A percentile compares a stretch with the other conserved stretches of the same genome.
Evolutionary conservation across 1,284 basidiomycete species (phyloP).

Genomic region (Takashimella koratensis): DNA sequence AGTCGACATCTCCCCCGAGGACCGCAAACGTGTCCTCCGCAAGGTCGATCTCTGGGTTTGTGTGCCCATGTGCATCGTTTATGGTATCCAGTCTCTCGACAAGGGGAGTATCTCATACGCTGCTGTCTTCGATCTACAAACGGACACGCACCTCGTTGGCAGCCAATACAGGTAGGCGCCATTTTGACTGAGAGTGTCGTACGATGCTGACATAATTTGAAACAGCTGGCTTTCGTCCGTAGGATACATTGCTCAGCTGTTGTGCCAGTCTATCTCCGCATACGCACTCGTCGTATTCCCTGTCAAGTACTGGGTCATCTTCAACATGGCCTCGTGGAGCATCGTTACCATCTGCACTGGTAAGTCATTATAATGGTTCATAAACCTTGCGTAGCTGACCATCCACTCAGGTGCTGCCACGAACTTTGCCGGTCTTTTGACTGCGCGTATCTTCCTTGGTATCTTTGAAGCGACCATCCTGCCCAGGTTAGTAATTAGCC

Average conservation of each 20-base stretch:
- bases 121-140: conserved; percentile 32
- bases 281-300: conserved; percentile 26
- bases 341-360: conserved; percentile 21
- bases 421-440: conserved; percentile 18
- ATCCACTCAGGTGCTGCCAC: conserved; percentile 13
- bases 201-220: too few species aligned
- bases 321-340: conserved; percentile 36
- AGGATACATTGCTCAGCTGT: conserved; percentile 24
- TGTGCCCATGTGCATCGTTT: conserved; percentile 14
- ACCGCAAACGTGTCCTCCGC: conserved; percentile 11
- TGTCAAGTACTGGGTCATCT: conserved; percentile 35
- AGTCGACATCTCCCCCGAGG: conserved; percentile 6
- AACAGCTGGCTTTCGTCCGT: conserved; percentile 23
- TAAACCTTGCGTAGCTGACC: background rate
- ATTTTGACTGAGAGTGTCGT: too few species aligned
- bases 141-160: conserved; percentile 16
- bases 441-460: conserved; percentile 21
- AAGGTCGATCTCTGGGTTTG: conserved; percentile 14
- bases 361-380: too few species aligned
- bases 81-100: conserved; percentile 25
- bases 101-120: conserved; percentile 44
- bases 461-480: conserved; percentile 19
- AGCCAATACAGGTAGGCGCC: conserved; percentile 19
- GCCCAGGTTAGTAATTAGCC: conserved; percentile 11
- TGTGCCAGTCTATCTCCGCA: conserved; percentile 19